phyloP scores from a whole-genome alignment of 768 basidiomycete genomes.

The Lactarius sp. region DNA sequence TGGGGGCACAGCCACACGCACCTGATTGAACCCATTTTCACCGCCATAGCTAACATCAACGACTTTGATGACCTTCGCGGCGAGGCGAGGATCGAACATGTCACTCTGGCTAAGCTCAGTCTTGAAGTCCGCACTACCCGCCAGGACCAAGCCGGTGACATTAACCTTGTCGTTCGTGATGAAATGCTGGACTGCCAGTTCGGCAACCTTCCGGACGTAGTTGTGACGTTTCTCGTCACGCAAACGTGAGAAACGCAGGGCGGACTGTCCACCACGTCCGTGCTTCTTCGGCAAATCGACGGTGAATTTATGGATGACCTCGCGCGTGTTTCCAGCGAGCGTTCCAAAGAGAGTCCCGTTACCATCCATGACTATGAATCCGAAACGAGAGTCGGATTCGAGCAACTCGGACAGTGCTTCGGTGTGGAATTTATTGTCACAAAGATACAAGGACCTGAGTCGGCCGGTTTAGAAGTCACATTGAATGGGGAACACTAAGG shows the following conservation, averaged over 20 bases:
- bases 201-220: constrained; percentile 98
- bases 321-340: constrained; percentile 94
- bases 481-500: not conserved
- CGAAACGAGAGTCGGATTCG: constrained; percentile 95
- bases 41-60: constrained; percentile 99
- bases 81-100: constrained; percentile 88
- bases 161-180: constrained; percentile 99
- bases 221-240: constrained; percentile 99
- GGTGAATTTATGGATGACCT: constrained; percentile 96
- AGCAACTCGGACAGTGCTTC: constrained; percentile 94
- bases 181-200: constrained; percentile 94
- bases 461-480: not conserved
- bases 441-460: constrained; percentile 90
- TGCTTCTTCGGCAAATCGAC: constrained; percentile 99
- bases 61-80: constrained; percentile 91
- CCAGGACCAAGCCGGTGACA: constrained; percentile 91
- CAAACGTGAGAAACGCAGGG: constrained; percentile 98
- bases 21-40: constrained; percentile 99
- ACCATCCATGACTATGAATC: constrained; percentile 99
- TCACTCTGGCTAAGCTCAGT: constrained; percentile 95
- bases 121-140: constrained; percentile 98
- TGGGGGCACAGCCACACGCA: constrained; percentile 31
- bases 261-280: constrained; percentile 99
- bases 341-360: constrained; percentile 96
- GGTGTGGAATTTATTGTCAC: constrained; percentile 99